Evolutionary conservation across 257 asterid species (phyloP).

Genomic region (Gardenia jasminoides): DNA sequence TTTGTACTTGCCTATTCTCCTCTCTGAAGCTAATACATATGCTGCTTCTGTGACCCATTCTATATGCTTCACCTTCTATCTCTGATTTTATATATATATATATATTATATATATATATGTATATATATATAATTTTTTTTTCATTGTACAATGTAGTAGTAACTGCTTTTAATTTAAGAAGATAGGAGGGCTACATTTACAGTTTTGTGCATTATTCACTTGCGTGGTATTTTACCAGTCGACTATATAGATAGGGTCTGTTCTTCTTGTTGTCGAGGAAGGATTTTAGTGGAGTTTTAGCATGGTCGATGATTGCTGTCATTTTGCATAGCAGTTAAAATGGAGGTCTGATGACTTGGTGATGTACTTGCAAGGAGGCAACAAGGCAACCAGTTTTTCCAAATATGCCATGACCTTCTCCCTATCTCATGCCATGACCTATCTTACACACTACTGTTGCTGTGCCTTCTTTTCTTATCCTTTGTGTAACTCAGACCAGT

Average conservation of each 20-base stretch:
- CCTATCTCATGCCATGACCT: too few species aligned
- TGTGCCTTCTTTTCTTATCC: not conserved
- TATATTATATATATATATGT: too few species aligned
- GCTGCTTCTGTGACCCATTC: not conserved
- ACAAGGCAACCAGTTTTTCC: not conserved
- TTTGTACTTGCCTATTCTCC: not conserved
- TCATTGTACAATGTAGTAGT: not conserved
- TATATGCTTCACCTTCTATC: not conserved
- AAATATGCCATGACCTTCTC: not conserved
- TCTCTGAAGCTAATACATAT: not conserved
- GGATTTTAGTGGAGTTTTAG: not conserved
- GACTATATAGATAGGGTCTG: too few species aligned
- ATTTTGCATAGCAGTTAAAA: not conserved
- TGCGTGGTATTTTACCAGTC: not conserved
- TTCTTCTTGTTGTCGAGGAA: not conserved
- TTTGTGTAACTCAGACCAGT: not conserved
- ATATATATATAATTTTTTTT: too few species aligned
- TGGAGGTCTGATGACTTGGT: not conserved
- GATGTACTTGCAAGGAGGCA: not conserved
- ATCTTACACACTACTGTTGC: not conserved
- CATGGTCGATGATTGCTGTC: not conserved
- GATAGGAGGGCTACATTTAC: not conserved
- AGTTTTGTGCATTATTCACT: too few species aligned
- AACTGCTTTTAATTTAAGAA: not conserved
- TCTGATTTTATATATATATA: too few species aligned